These are phyloP conservation scores for Sclerotinia sclerotiorum DNA, from an alignment of 2,329 filamentous ascomycete genomes.

Conservation along the genomic window DNA sequence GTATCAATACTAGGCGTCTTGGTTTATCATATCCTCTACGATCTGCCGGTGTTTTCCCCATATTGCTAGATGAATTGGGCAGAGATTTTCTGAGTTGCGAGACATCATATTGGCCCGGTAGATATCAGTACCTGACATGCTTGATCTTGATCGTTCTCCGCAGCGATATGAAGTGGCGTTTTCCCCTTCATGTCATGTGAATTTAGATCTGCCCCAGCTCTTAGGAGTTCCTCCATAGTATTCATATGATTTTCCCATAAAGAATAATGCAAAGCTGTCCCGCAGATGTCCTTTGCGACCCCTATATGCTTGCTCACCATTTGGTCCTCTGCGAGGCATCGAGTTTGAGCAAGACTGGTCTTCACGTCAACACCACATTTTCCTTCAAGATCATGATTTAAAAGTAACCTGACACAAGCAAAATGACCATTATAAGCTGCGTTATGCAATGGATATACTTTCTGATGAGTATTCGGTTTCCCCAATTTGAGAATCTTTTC, in stretches of 20 bases:
- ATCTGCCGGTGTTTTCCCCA: rapidly evolving
- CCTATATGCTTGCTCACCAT: not conserved
- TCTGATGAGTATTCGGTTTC: not conserved
- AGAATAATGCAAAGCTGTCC: not conserved
- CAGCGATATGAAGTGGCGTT: not conserved
- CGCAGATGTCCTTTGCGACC: not conserved
- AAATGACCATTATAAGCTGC: not conserved
- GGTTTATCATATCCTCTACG: not conserved
- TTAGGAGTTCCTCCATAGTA: not conserved
- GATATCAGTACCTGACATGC: not conserved
- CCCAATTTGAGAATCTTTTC: not conserved
- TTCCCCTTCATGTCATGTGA: not conserved
- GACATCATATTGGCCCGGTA: not conserved
- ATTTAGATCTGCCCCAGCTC: not conserved
- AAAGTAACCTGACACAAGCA: not conserved
- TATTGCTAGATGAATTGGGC: not conserved
- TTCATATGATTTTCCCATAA: not conserved
- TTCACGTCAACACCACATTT: not conserved
- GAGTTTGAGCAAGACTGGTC: not conserved
- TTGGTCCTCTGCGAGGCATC: not conserved
- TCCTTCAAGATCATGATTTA: not conserved
- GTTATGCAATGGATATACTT: not conserved
- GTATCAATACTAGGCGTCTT: not conserved
- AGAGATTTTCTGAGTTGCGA: not conserved
- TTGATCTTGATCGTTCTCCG: not conserved